Evolutionary conservation across 2,329 filamentous ascomycete species (phyloP).

Genomic region (Emergomyces orientalis): DNA sequence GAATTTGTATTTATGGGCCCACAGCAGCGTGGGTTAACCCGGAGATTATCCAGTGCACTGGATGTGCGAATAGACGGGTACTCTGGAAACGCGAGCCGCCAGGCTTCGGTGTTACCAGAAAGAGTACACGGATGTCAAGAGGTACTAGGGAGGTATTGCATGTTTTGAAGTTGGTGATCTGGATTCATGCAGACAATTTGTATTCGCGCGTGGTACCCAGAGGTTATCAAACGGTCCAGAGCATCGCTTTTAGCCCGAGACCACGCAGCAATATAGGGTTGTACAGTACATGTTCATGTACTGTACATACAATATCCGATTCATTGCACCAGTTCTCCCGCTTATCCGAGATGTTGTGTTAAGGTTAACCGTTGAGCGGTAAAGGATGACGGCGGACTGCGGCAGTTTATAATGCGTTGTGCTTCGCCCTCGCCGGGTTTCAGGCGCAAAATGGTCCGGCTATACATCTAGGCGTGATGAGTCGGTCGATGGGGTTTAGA

Average conservation of each 20-base stretch:
- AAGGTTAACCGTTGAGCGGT: neutral
- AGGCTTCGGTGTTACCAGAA: neutral
- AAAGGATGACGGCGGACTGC: neutral
- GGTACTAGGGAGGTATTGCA: neutral
- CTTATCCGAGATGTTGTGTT: neutral
- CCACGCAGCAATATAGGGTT: neutral
- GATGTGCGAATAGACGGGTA: neutral
- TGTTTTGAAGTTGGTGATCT: neutral
- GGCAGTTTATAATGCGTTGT: neutral
- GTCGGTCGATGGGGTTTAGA: too few species aligned
- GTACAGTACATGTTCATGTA: neutral
- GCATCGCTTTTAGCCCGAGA: neutral
- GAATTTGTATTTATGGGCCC: neutral
- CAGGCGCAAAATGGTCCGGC: too few species aligned
- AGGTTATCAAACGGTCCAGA: neutral
- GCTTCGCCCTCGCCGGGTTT: neutral
- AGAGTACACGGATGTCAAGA: neutral
- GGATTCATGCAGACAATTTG: neutral
- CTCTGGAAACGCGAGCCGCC: neutral
- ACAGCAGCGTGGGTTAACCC: neutral
- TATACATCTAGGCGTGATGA: too few species aligned
- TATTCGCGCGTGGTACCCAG: neutral
- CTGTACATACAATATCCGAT: neutral
- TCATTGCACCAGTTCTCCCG: neutral
- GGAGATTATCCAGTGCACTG: neutral